Evolutionary conservation across 352 stramenopile species (phyloP), one percentile per base, ranked within the genome.

Genomic region (Phytophthora citrophthora): DNA sequence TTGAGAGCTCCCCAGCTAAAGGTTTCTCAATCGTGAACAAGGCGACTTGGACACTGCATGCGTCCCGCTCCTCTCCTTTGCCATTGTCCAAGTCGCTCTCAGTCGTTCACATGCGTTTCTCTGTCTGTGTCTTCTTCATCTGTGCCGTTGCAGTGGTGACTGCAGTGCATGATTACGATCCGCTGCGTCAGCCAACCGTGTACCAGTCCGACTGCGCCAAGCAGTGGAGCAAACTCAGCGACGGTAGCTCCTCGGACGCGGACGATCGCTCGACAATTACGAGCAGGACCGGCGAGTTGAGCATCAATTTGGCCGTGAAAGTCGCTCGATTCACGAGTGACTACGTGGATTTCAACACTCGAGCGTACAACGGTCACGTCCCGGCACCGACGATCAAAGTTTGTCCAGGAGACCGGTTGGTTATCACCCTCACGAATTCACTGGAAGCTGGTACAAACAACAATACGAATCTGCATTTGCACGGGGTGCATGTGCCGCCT

Each of bases 301-400:
- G 74, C 18, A 70, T 92, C 18, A 81, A 88, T 57, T 66, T 92
- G 54, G 76, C 76, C 10, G 83, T 92, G 32, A 58, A 73, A 23
- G 49, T 86, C 45, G 59, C 73, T 23, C 79, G 83, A 48, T 92
- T 89, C 67, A 83, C 85, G 54, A 90, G 81, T 60, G 64, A 77
- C 44, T 92, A 92, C 56, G 76, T 93, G 41, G 70, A 72, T 60
- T 90, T 93, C 43, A 91, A 88, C 61, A 90, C 84, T 46, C 74
- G 84, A 54, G 81, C 84, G 32, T 93, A 85, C 72, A 89, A 90
- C 61, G 82, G 80, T 31, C 67, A 63, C 10, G 68, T 93, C 36
- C 84, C 84, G 5, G 78, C 77, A 16, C 84, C 84, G 3, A 91
- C 82, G 11, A 89, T 93, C 64, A 87, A 87, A 44, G 70, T 93